phyloP scores from a whole-genome alignment of 2,329 filamentous ascomycete species.

The Aspergillus japonicus region DNA sequence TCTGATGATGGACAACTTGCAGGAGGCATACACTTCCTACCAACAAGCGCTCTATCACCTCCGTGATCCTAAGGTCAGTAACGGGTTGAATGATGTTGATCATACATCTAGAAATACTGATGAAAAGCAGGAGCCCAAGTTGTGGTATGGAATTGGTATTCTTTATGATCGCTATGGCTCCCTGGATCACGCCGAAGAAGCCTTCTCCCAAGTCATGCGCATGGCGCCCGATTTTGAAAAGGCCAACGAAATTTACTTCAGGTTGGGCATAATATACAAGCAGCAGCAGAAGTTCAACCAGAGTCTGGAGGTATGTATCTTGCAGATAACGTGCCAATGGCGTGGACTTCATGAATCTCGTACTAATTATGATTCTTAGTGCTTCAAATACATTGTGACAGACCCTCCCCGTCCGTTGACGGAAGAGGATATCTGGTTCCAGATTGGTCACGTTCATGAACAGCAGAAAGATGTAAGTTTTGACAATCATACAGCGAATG shows the following conservation, averaged over 20 bases:
- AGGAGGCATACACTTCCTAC: conserved; percentile 95
- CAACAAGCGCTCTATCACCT: conserved; percentile 93
- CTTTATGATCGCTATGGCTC: conserved; percentile 96
- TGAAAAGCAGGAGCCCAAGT: conserved; percentile 73
- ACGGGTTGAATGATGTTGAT: not conserved
- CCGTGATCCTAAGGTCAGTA: conserved; percentile 79
- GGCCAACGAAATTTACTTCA: conserved; percentile 98
- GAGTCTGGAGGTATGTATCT: conserved; percentile 76
- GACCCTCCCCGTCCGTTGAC: conserved; percentile 89
- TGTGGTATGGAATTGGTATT: conserved; percentile 99
- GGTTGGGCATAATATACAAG: conserved; percentile 99
- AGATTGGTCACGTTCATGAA: conserved; percentile 97
- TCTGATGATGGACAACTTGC: conserved; percentile 96
- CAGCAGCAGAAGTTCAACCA: conserved; percentile 92
- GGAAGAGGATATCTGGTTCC: conserved; percentile 99
- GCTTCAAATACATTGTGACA: conserved; percentile 96
- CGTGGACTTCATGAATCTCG: not conserved
- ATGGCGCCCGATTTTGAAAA: conserved; percentile 98
- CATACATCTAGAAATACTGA: conserved; percentile 6
- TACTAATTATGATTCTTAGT: conserved; percentile 53
- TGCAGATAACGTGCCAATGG: not conserved
- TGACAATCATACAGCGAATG: not conserved
- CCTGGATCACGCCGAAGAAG: conserved; percentile 94
- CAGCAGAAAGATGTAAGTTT: conserved; percentile 92
- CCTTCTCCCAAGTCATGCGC: conserved; percentile 97